These are phyloP conservation scores for Boletus coccyginus DNA, from an alignment of 768 basidiomycete species.

Conservation along the genomic window DNA sequence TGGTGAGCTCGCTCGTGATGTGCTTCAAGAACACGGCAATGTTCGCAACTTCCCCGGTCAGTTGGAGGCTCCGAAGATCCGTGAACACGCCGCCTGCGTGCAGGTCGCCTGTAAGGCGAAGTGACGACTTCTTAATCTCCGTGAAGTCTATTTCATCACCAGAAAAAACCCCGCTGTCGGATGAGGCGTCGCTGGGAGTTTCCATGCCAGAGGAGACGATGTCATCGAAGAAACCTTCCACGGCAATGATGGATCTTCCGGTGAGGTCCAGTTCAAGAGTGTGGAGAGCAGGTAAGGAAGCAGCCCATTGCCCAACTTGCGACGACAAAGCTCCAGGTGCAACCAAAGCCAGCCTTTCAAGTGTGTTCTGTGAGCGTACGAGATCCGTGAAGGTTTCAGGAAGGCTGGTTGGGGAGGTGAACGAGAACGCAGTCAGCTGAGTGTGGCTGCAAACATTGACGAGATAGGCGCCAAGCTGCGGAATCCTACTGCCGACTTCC, in stretches of 20 bases:
- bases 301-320: slow-evolving; percentile 73
- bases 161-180: slow-evolving; percentile 77
- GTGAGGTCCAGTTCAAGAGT: slow-evolving; percentile 70
- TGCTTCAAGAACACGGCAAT: slow-evolving; percentile 72
- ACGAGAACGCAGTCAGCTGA: slow-evolving; percentile 63
- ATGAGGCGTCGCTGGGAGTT: slow-evolving; percentile 68
- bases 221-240: slow-evolving; percentile 81
- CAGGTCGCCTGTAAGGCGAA: slow-evolving; percentile 61
- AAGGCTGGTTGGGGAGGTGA: slow-evolving; percentile 65
- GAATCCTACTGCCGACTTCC: slow-evolving; percentile 56
- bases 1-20: slow-evolving; percentile 59
- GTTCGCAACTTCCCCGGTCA: slow-evolving; percentile 69
- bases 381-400: slow-evolving; percentile 72
- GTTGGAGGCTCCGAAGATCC: slow-evolving; percentile 55
- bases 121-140: slow-evolving; percentile 66
- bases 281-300: slow-evolving; percentile 59
- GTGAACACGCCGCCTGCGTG: slow-evolving; percentile 55
- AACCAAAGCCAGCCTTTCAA: slow-evolving; percentile 63
- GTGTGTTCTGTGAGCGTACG: slow-evolving; percentile 51
- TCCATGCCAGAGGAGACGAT: slow-evolving; percentile 64
- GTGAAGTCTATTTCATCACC: slow-evolving; percentile 76
- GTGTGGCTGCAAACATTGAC: slow-evolving; percentile 61
- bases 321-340: slow-evolving; percentile 74
- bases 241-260: slow-evolving; percentile 60
- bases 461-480: slow-evolving; percentile 62